A percentile compares a stretch with the other conserved stretches of the same genome.
These are phyloP conservation scores for Phlebiopsis gigantea DNA, from an alignment of 768 basidiomycete genomes.

Conservation along the genomic window DNA sequence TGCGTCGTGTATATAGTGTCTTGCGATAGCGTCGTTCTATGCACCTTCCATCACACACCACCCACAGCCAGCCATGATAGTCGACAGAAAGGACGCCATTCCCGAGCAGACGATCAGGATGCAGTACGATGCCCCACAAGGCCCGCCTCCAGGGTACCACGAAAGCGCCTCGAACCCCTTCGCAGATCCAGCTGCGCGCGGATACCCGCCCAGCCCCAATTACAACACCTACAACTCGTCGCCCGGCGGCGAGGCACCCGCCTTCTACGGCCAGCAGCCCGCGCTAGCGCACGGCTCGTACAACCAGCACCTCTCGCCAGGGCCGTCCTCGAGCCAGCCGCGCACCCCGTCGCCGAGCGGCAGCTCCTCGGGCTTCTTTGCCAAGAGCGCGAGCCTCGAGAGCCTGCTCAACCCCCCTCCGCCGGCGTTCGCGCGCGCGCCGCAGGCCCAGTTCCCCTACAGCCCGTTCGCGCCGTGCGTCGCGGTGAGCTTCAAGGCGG, in stretches of 20 bases:
- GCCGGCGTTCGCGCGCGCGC: not conserved
- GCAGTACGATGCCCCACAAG: not conserved
- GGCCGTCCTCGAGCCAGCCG: not conserved
- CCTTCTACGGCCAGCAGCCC: not conserved
- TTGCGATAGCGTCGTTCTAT: too few relatives aligned
- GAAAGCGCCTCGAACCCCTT: not conserved
- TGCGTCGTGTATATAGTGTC: too few relatives aligned
- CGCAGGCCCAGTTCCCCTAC: not conserved
- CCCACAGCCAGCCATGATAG: not conserved
- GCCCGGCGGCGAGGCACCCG: not conserved
- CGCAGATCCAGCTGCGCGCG: not conserved
- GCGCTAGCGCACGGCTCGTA: not conserved
- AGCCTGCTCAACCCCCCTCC: not conserved
- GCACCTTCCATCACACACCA: too few relatives aligned
- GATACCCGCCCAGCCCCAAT: not conserved
- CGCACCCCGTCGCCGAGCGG: not conserved
- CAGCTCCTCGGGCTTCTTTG: not conserved
- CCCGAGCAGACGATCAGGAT: not conserved
- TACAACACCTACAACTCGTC: not conserved
- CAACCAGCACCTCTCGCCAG: not conserved
- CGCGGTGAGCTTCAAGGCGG: not conserved
- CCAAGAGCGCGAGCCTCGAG: not conserved
- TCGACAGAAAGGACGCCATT: not conserved
- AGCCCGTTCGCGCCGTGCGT: not conserved
- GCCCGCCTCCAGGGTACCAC: not conserved